These are phyloP conservation scores for Crotalaria pallida DNA, from an alignment of 306 rosid genomes.

Conservation along the genomic window DNA sequence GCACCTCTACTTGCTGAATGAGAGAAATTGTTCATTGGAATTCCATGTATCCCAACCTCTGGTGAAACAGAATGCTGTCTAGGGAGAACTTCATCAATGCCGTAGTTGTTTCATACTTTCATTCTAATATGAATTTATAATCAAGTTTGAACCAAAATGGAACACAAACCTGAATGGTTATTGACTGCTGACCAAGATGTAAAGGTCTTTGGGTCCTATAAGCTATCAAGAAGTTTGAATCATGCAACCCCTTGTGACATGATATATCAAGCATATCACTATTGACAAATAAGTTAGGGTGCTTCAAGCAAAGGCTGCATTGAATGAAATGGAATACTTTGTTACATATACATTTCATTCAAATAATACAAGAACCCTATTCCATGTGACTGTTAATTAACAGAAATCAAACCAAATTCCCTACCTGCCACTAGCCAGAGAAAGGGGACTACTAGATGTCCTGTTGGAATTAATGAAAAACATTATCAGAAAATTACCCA, in stretches of 20 bases:
- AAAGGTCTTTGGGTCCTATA: slow-evolving; percentile 48
- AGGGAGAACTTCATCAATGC: background rate
- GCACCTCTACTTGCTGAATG: slow-evolving; percentile 51
- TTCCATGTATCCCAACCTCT: slow-evolving; percentile 59
- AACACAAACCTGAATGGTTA: slow-evolving; percentile 42
- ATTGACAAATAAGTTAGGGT: slow-evolving; percentile 48
- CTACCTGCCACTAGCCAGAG: slow-evolving; percentile 55
- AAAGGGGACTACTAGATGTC: slow-evolving; percentile 32
- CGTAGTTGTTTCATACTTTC: background rate
- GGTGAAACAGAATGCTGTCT: slow-evolving; percentile 59
- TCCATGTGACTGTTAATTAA: background rate
- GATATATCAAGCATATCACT: slow-evolving; percentile 60
- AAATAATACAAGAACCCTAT: background rate
- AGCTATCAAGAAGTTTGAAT: slow-evolving; percentile 54
- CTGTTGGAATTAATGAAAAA: slow-evolving; percentile 23
- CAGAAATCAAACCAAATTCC: slow-evolving; percentile 10
- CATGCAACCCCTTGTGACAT: slow-evolving; percentile 57
- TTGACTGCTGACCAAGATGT: slow-evolving; percentile 42
- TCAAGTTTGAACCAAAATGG: background rate
- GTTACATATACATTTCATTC: background rate
- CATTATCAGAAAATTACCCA: background rate
- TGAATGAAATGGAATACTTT: background rate
- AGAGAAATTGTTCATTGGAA: slow-evolving; percentile 50
- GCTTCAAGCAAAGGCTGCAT: slow-evolving; percentile 55
- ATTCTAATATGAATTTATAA: background rate